phyloP scores from a whole-genome alignment of 345 rosid genomes.

The Acer campestre region DNA sequence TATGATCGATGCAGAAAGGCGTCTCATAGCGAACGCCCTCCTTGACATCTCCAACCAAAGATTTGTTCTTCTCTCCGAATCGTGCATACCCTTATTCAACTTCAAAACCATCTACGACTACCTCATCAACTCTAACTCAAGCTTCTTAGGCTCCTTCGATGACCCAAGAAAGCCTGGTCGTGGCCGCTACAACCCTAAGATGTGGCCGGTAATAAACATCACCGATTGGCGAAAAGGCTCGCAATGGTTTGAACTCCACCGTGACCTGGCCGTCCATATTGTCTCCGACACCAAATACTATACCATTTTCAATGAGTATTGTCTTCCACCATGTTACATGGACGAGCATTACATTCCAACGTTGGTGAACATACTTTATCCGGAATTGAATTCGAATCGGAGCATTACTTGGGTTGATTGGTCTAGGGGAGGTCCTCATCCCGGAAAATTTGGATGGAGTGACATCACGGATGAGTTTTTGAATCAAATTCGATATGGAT shows the following conservation, averaged over 20 bases:
- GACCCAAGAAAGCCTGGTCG: constrained; percentile 50
- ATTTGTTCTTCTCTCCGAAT: constrained; percentile 70
- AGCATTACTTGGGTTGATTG: constrained; percentile 74
- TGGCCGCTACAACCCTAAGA: constrained; percentile 61
- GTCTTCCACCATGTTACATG: constrained; percentile 58
- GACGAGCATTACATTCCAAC: constrained; percentile 85
- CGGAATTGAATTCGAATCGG: constrained; percentile 46
- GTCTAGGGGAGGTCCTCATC: constrained; percentile 69
- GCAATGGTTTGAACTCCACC: constrained; percentile 75
- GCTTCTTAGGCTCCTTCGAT: constrained; percentile 51
- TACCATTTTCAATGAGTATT: constrained; percentile 39
- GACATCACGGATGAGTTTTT: constrained; percentile 56
- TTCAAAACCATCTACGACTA: constrained; percentile 55
- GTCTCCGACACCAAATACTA: constrained; percentile 53
- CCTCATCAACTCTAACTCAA: constrained; percentile 48
- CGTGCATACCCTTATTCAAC: constrained; percentile 70
- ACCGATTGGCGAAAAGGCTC: constrained; percentile 82
- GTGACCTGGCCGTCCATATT: constrained; percentile 47
- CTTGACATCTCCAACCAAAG: constrained; percentile 62
- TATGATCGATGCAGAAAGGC: constrained; percentile 72
- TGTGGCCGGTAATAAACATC: constrained; percentile 55
- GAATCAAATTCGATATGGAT: constrained; percentile 39
- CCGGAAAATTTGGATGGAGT: constrained; percentile 45
- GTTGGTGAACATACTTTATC: constrained; percentile 37
- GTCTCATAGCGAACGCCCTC: constrained; percentile 71